Conservation (phyloP, 78 protist genomes). For the Dictyostelium brefeldianum region DNA sequence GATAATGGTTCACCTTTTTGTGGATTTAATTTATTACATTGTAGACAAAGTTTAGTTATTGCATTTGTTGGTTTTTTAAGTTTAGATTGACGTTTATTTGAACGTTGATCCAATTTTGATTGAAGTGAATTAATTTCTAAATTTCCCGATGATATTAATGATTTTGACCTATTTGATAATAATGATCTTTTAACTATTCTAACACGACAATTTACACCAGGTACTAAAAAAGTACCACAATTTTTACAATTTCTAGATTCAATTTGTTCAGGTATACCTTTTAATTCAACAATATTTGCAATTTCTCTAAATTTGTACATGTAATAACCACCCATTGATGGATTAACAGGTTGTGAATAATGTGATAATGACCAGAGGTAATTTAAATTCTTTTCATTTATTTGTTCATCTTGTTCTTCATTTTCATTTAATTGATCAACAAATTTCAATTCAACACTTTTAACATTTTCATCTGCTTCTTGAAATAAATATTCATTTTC, state of each 20-base stretch:
- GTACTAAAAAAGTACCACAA: conserved; percentile 38
- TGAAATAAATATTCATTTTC: conserved; percentile 17
- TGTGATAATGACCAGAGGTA: conserved; percentile 11
- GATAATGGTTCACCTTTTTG: neutral
- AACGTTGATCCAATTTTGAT: neutral
- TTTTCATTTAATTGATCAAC: neutral
- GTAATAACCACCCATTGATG: conserved; percentile 12
- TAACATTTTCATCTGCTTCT: neutral
- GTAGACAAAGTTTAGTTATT: neutral
- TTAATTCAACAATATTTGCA: neutral
- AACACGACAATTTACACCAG: conserved; percentile 56
- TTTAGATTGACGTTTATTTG: neutral
- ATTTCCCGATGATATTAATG: neutral
- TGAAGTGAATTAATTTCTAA: conserved; percentile 16
- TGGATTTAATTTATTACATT: conserved; percentile 6
- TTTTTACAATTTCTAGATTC: conserved; percentile 33
- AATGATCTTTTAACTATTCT: neutral
- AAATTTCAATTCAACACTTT: neutral
- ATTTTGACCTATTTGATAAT: neutral
- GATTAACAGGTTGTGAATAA: neutral
- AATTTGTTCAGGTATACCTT: neutral
- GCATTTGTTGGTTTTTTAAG: neutral
- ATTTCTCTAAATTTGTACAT: conserved; percentile 35
- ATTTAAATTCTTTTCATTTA: neutral
- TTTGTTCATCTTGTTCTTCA: neutral